A percentile compares a stretch with the other conserved stretches of the same genome.
Evolutionary conservation across 2,329 filamentous ascomycete species (phyloP).

Genomic region (Fusarium incarnatum): DNA sequence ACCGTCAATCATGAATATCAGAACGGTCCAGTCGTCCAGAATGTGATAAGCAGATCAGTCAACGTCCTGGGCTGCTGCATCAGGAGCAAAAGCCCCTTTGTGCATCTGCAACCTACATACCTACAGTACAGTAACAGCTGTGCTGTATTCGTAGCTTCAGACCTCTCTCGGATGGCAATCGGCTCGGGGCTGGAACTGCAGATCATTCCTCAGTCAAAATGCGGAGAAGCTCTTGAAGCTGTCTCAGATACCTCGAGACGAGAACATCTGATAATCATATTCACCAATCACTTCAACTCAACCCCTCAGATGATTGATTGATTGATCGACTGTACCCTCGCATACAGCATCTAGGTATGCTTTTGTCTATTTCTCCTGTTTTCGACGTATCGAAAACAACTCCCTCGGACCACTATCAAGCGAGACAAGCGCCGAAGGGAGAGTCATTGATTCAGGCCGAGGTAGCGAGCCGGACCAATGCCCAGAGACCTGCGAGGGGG

Average conservation of each 20-base stretch:
- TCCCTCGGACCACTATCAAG: slow-evolving; percentile 9
- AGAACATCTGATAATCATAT: slow-evolving; percentile 16
- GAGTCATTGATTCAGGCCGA: slow-evolving; percentile 13
- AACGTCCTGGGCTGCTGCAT: slow-evolving; percentile 22
- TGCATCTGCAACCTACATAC: slow-evolving; percentile 7
- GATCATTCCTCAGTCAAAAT: slow-evolving; percentile 31
- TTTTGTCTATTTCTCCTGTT: slow-evolving; percentile 15
- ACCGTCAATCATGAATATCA: slow-evolving; percentile 28
- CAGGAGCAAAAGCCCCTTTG: slow-evolving; percentile 11
- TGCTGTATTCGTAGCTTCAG: slow-evolving; percentile 13
- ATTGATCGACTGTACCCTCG: slow-evolving; percentile 1
- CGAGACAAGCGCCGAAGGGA: slow-evolving; percentile 21
- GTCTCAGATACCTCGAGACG: slow-evolving; percentile 24
- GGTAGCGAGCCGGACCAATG: slow-evolving; percentile 1
- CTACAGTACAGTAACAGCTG: background rate
- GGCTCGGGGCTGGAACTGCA: slow-evolving; percentile 19
- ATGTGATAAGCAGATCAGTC: slow-evolving; percentile 29
- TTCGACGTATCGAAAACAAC: slow-evolving; percentile 26
- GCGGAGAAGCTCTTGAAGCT: slow-evolving; percentile 36
- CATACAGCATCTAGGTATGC: background rate
- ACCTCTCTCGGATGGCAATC: slow-evolving; percentile 1
- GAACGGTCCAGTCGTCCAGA: background rate
- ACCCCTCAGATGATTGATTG: slow-evolving; percentile 10
- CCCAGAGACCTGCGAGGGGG: slow-evolving; percentile 19
- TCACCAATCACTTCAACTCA: slow-evolving; percentile 16